phyloP scores from a whole-genome alignment of 202 grass and related monocot species.

The Saccharum hybrid region DNA sequence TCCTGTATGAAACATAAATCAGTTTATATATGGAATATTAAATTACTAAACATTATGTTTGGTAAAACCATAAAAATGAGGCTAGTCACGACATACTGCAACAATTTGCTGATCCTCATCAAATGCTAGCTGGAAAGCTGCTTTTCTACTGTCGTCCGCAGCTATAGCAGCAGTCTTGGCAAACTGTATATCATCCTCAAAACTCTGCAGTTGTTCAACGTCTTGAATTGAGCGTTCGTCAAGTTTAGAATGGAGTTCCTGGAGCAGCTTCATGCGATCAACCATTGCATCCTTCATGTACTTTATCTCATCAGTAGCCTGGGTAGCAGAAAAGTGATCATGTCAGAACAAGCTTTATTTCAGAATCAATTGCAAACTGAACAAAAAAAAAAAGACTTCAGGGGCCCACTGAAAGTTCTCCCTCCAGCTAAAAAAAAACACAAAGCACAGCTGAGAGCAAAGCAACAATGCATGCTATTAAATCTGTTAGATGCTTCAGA shows the following conservation, averaged over 20 bases:
- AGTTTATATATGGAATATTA: slow-evolving; percentile 25
- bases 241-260: slow-evolving; percentile 81
- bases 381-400: not conserved
- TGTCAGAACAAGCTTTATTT: slow-evolving; percentile 39
- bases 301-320: slow-evolving; percentile 89
- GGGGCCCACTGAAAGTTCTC: not conserved
- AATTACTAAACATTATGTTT: slow-evolving; percentile 39
- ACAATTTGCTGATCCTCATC: slow-evolving; percentile 97
- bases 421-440: slow-evolving; percentile 5
- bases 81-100: slow-evolving; percentile 66
- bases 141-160: slow-evolving; percentile 82
- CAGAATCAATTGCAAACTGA: slow-evolving; percentile 26
- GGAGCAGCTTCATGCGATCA: slow-evolving; percentile 83
- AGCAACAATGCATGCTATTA: slow-evolving; percentile 11
- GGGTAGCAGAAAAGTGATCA: slow-evolving; percentile 38
- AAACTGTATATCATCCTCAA: slow-evolving; percentile 92
- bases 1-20: slow-evolving; percentile 63
- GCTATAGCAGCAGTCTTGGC: slow-evolving; percentile 73
- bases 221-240: slow-evolving; percentile 69
- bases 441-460: slow-evolving; percentile 18
- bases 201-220: slow-evolving; percentile 63
- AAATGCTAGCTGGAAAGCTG: slow-evolving; percentile 77
- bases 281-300: slow-evolving; percentile 68
- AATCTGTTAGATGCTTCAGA: slow-evolving; percentile 30
- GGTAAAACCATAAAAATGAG: slow-evolving; percentile 34